Base-by-base conservation (phyloP, 2,329 filamentous ascomycete genomes). In the Colletotrichum sp. region DNA sequence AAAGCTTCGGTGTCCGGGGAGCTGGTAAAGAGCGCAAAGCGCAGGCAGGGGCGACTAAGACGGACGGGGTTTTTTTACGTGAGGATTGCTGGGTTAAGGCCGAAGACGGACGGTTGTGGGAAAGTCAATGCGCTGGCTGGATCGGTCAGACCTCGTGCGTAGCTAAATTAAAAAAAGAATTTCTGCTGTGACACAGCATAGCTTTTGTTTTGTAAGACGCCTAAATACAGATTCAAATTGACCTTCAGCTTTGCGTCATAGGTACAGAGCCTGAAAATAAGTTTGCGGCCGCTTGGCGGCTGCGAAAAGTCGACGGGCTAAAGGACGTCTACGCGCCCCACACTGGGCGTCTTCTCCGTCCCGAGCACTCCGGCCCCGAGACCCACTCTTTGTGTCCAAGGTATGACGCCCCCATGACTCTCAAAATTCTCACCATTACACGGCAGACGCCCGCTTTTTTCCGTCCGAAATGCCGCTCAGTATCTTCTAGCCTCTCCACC, bases 381-480 rank as follows among this genome's bases (percentile, higher is more conserved):
- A 32, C 28, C 59, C 68, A 49, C 26, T 52, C n/a, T 69, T 70
- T 12, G n/a, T 70, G 68, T 63, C 32, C 57, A 70, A 70, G 59
- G 36, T 70, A 70, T 70, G 68, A 70, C 68, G 68, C 57, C n/a
- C 68, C 68, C 68, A 70, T 70, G 68, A 70, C 68, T 49, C n/a
- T 63, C 68, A 34, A 63, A 70, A 63, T 63, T 70, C 66, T 63
- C 68, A 57, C 49, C 16, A 52, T 63, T 28, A 63, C 57, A 52
- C 26, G 28, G 30, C 24, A 36, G 44, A 52, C 44, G 44, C 44
- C 44, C 44, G 21, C 62, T 49, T 52, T 66, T 60, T 18, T 44
- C 52, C 55, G 28, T 60, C 34, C 34, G 52, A 44, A 32, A 59
- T 44, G 49, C 28, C 66, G 16, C 55, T 60, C 16, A 36, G 16